Base-by-base conservation (phyloP, 2,329 filamentous ascomycete genomes). In the Hypoxylon sp. region DNA sequence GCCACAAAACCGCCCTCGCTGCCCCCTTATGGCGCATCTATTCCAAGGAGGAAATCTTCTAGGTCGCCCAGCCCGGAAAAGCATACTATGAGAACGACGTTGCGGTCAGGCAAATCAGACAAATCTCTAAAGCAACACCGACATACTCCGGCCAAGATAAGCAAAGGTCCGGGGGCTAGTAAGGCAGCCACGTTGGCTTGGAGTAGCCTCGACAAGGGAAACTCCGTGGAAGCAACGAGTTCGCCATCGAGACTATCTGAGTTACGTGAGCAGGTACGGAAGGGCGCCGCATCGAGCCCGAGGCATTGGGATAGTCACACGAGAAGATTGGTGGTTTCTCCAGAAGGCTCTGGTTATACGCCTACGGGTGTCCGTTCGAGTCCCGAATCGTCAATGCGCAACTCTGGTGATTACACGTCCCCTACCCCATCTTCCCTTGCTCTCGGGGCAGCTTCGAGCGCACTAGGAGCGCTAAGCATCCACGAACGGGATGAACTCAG, bases 171-270 rank as follows among this genome's bases (percentile, higher is more conserved):
- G 7, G 82, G 87, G 0, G 84, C 88, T 11, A 89, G 83, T 75
- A 89, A 87, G 73, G 89, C 89, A 40, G 89, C 89, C 24, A 87
- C 85, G 2, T 73, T 90, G 54, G 89, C 89, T 30, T 91, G 89
- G 87, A 82, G 76, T 55, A 79, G 80, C 16, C 62, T 72, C 58
- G 42, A 70, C 45, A 75, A 74, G 61, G 63, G 70, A 38, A 50
- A 71, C 28, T 68, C 71, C 22, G 68, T 74, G 12, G 75, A 77
- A 38, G 18, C 38, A 26, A 61, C 46, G 18, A 64, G 42, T 32
- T 32, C 64, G 18, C 64, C 66, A n/a, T 57, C 67, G 9, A 65
- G 52, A 20, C 36, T 58, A 42, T 16, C 74, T 3, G 81, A 82
- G 12, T 68, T 77, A 46, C 60, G 59, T 30, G 75, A 78, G 16